A percentile compares a stretch with the other conserved stretches of the same genome.
These are phyloP conservation scores for Pneumocystis carinii DNA, from an alignment of 1,139 yeast genomes.

Conservation along the genomic window DNA sequence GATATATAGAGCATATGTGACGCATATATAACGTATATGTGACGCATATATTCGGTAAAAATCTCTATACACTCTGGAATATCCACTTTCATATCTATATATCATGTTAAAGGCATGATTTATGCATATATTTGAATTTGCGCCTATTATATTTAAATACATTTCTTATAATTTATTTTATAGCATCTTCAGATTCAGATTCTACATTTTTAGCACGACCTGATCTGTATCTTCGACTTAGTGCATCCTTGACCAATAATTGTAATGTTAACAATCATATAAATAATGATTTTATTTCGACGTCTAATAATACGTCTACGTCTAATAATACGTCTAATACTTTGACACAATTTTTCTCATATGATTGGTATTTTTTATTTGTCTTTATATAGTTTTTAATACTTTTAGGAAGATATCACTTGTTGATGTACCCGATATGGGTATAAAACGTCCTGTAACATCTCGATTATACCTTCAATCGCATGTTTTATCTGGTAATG, in stretches of 20 bases:
- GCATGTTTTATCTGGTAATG: background rate
- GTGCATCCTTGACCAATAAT: background rate
- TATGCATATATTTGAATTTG: too few relatives aligned
- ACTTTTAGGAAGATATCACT: background rate
- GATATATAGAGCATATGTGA: too few relatives aligned
- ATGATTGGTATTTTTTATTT: background rate
- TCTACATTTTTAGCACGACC: background rate
- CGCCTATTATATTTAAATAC: background rate
- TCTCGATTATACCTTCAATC: background rate
- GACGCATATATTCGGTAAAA: too few relatives aligned
- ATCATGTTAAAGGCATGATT: too few relatives aligned
- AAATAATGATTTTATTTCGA: too few relatives aligned
- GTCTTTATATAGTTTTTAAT: background rate
- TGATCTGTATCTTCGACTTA: background rate
- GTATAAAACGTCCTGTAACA: background rate
- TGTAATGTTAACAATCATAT: background rate
- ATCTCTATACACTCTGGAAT: too few relatives aligned
- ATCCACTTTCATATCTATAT: too few relatives aligned
- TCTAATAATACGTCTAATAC: background rate
- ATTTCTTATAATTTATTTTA: background rate
- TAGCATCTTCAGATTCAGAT: background rate
- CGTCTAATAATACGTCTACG: background rate
- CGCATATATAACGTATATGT: too few relatives aligned
- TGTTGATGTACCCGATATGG: background rate
- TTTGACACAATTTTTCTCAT: background rate